Conservation (phyloP, 768 basidiomycete genomes). For the Termitomyces sp. region DNA sequence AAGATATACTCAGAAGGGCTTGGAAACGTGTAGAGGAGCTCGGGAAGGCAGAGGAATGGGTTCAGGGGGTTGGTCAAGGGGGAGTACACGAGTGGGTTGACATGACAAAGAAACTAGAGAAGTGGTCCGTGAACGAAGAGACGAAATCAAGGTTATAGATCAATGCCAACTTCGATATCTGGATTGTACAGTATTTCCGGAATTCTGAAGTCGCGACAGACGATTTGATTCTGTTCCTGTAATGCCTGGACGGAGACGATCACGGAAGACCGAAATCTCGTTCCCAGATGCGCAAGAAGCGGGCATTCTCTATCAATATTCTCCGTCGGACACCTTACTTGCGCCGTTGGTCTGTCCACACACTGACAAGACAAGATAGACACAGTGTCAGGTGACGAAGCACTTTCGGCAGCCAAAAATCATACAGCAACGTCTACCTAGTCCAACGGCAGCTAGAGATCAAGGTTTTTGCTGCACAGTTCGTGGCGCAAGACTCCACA, state of each 20-base stretch:
- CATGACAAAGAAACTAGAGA: constrained; percentile 27
- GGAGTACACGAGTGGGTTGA: constrained; percentile 59
- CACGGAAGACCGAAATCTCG: not conserved
- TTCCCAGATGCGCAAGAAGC: not conserved
- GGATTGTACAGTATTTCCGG: not conserved
- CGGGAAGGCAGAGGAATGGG: constrained; percentile 55
- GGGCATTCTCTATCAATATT: no score
- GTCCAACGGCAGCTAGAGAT: not conserved
- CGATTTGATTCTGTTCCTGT: not conserved
- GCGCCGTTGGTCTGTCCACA: not conserved
- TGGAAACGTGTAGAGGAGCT: constrained; percentile 55
- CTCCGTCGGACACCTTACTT: not conserved
- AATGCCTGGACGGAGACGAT: not conserved
- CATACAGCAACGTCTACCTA: not conserved
- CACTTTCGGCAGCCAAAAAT: not conserved
- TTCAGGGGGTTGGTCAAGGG: constrained; percentile 54
- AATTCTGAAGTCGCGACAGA: not conserved
- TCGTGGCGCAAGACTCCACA: not conserved
- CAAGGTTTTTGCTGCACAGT: not conserved
- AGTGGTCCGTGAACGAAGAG: constrained; percentile 21
- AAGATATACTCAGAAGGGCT: constrained; percentile 37
- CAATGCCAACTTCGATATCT: not conserved
- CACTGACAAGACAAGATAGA: not conserved
- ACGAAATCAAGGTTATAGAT: constrained; percentile 4
- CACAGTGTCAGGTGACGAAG: not conserved